phyloP scores from a whole-genome alignment of 441 rosid genomes.

The Theobroma grandiflorum region DNA sequence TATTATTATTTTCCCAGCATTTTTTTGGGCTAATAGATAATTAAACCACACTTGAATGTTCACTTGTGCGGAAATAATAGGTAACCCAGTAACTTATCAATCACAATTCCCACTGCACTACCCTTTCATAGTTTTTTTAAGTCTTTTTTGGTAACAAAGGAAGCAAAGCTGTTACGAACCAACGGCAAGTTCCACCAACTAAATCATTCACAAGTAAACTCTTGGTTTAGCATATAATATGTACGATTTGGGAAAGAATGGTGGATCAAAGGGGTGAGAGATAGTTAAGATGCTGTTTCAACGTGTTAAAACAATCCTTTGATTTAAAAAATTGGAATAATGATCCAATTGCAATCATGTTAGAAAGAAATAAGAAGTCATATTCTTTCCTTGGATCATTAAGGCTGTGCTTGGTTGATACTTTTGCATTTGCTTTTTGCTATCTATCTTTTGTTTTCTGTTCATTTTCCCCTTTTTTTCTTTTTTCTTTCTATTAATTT shows the following conservation, averaged over 20 bases:
- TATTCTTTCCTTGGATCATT: not conserved
- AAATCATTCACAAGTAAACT: not conserved
- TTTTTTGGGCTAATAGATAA: not conserved
- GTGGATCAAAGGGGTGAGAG: not conserved
- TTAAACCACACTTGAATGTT: not conserved
- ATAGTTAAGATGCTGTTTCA: too few species aligned
- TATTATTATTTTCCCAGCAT: not conserved
- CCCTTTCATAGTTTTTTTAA: not conserved
- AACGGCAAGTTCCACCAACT: not conserved
- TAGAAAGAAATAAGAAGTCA: not conserved
- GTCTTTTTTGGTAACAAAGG: too few species aligned
- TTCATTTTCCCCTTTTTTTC: too few species aligned
- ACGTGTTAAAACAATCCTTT: too few species aligned
- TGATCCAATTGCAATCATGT: not conserved
- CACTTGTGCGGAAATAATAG: not conserved
- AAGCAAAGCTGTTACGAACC: too few species aligned
- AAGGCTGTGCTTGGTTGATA: too few species aligned
- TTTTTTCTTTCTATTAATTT: too few species aligned
- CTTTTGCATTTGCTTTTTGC: too few species aligned
- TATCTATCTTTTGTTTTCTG: too few species aligned
- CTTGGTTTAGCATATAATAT: too few species aligned
- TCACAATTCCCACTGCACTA: not conserved
- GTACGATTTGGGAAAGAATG: not conserved
- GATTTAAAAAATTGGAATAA: not conserved
- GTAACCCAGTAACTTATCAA: not conserved